Percentiles rank a stretch among this genome's conserved stretches.
These are phyloP conservation scores for Acorus gramineus DNA, from an alignment of 106 monocot species.

Conservation along the genomic window DNA sequence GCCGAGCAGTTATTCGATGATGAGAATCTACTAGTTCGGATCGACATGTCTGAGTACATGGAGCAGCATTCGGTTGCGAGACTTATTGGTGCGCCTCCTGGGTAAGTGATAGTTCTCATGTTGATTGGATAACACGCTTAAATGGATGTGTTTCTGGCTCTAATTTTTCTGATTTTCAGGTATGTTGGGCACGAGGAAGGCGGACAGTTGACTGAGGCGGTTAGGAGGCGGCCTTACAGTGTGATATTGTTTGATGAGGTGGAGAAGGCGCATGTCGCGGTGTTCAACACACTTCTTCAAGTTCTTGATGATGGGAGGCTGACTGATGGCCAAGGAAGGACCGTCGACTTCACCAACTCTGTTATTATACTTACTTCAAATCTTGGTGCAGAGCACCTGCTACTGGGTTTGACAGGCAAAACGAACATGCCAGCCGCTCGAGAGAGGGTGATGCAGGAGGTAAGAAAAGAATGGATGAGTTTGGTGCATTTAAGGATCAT, in stretches of 20 bases:
- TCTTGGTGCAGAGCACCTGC: constrained; percentile 70
- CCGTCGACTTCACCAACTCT: constrained; percentile 59
- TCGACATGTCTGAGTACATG: constrained; percentile 98
- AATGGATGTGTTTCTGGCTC: neutral
- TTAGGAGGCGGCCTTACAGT: constrained; percentile 56
- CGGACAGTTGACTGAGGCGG: constrained; percentile 57
- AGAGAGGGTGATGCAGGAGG: constrained; percentile 52
- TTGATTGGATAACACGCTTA: neutral
- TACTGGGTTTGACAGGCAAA: constrained; percentile 37
- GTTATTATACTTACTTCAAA: constrained; percentile 77
- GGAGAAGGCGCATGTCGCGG: constrained; percentile 62
- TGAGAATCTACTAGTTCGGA: constrained; percentile 64
- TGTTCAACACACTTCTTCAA: constrained; percentile 61
- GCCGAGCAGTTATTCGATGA: constrained; percentile 89
- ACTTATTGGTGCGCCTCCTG: constrained; percentile 87
- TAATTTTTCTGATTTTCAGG: constrained; percentile 4
- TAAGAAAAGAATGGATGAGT: constrained; percentile 4
- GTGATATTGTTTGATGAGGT: constrained; percentile 71
- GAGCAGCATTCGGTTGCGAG: constrained; percentile 88
- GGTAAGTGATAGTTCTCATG: constrained; percentile 16
- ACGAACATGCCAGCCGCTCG: constrained; percentile 39
- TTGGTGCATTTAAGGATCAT: neutral
- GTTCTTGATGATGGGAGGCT: constrained; percentile 70
- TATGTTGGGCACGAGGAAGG: constrained; percentile 80
- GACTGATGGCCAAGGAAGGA: constrained; percentile 66